Conservation (phyloP, 2,329 filamentous ascomycete genomes). For the Arthrobotrys iridis region DNA sequence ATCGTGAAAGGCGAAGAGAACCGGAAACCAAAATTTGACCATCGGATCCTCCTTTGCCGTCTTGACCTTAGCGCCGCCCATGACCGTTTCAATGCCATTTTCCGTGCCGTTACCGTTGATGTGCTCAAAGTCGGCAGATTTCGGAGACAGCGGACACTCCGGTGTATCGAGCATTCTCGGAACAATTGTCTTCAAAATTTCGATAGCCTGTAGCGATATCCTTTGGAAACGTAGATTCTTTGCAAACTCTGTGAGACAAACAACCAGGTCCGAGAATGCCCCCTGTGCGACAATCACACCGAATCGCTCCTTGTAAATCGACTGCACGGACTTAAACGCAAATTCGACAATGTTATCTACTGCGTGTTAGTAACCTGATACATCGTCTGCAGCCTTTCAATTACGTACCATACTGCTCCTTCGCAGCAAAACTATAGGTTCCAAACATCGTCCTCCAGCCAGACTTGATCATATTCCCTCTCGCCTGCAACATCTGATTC, state of each 20-base stretch:
- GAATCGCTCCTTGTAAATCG: constrained; percentile 95
- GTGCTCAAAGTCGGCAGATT: constrained; percentile 66
- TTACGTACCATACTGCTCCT: constrained; percentile 78
- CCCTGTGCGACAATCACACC: constrained; percentile 95
- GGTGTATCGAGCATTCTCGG: constrained; percentile 94
- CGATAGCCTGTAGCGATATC: constrained; percentile 95
- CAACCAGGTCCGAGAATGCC: constrained; percentile 93
- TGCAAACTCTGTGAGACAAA: constrained; percentile 96
- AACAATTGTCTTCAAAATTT: constrained; percentile 91
- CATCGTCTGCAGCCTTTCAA: too few species aligned
- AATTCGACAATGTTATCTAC: constrained; percentile 92
- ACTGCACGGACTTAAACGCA: constrained; percentile 94
- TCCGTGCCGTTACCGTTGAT: constrained; percentile 61
- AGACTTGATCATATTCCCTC: constrained; percentile 94
- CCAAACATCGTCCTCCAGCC: constrained; percentile 99
- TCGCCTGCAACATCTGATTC: constrained; percentile 98
- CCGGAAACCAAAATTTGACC: constrained; percentile 97
- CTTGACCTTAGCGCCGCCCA: constrained; percentile 59
- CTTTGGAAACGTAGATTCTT: constrained; percentile 99
- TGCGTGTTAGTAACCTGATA: background rate
- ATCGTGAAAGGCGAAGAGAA: constrained; percentile 97
- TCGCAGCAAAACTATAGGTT: constrained; percentile 93
- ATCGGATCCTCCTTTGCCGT: constrained; percentile 78
- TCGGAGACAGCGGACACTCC: constrained; percentile 87
- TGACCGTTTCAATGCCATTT: constrained; percentile 26